Evolutionary conservation across 2,329 filamentous ascomycete genomes (phyloP).

Genomic region (Microsporum audouinii): DNA sequence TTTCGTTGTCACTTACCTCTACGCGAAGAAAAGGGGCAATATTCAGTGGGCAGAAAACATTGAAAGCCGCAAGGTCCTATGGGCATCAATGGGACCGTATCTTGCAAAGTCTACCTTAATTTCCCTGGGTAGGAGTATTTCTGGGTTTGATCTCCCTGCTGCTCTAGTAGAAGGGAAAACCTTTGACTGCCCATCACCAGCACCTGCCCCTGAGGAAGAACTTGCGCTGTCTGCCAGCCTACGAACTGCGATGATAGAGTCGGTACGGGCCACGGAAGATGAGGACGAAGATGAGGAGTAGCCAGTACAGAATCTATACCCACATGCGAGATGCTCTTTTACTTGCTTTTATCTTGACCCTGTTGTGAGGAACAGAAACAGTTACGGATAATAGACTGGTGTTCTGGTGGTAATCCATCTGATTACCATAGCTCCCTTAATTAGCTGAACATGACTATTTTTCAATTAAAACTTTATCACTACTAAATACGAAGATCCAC

Average conservation of each 20-base stretch:
- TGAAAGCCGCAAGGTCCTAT: neutral
- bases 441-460: no score
- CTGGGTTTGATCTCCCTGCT: neutral
- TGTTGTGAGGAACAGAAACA: no score
- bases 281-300: neutral
- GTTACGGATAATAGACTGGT: no score
- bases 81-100: slow-evolving; percentile 1
- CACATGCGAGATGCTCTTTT: no score
- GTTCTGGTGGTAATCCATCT: no score
- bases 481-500: no score
- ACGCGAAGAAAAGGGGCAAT: slow-evolving; percentile 3
- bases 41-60: slow-evolving; percentile 1
- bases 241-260: neutral
- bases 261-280: neutral
- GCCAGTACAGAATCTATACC: no score
- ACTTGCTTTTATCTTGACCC: no score
- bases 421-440: no score
- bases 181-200: neutral
- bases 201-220: neutral
- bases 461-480: no score
- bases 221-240: neutral
- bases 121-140: neutral
- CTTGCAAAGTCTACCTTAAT: neutral
- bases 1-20: slow-evolving; percentile 15
- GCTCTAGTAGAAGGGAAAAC: neutral